phyloP scores from a whole-genome alignment of 805 yeast species.

The Saturnispora sanitii region DNA sequence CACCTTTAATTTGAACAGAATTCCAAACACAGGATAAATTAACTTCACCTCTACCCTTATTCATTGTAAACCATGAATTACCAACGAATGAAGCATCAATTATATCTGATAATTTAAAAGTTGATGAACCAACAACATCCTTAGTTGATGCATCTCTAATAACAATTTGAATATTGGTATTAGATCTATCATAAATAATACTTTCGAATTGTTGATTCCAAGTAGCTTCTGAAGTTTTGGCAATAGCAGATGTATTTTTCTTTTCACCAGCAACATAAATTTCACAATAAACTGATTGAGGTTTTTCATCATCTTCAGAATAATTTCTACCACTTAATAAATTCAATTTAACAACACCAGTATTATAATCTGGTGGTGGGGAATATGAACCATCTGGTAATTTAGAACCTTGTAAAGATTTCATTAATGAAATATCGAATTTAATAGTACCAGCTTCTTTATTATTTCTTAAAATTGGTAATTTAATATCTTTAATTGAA shows the following conservation, averaged over 20 bases:
- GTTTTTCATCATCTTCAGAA: constrained; percentile 31
- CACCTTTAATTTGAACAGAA: constrained; percentile 65
- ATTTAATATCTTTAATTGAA: constrained; percentile 37
- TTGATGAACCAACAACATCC: constrained; percentile 47
- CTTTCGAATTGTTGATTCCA: constrained; percentile 54
- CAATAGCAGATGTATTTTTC: constrained; percentile 45
- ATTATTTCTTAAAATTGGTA: constrained; percentile 68
- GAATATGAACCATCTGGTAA: constrained; percentile 73
- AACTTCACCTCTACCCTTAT: constrained; percentile 62
- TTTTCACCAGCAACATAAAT: constrained; percentile 53
- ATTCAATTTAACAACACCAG: constrained; percentile 77
- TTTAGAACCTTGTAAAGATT: constrained; percentile 53
- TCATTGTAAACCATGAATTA: constrained; percentile 65
- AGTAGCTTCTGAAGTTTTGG: constrained; percentile 54
- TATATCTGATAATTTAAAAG: constrained; percentile 51
- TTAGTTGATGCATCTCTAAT: constrained; percentile 54
- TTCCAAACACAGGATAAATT: constrained; percentile 70
- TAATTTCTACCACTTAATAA: constrained; percentile 53
- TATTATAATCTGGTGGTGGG: constrained; percentile 86
- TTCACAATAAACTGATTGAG: constrained; percentile 60
- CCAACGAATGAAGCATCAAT: constrained; percentile 73
- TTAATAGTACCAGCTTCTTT: constrained; percentile 68
- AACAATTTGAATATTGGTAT: constrained; percentile 56
- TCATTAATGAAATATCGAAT: constrained; percentile 67
- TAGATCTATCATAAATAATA: constrained; percentile 59